A percentile compares a stretch with the other conserved stretches of the same genome.
Evolutionary conservation across 768 basidiomycete genomes (phyloP).

Genomic region (Boletus bicolor): DNA sequence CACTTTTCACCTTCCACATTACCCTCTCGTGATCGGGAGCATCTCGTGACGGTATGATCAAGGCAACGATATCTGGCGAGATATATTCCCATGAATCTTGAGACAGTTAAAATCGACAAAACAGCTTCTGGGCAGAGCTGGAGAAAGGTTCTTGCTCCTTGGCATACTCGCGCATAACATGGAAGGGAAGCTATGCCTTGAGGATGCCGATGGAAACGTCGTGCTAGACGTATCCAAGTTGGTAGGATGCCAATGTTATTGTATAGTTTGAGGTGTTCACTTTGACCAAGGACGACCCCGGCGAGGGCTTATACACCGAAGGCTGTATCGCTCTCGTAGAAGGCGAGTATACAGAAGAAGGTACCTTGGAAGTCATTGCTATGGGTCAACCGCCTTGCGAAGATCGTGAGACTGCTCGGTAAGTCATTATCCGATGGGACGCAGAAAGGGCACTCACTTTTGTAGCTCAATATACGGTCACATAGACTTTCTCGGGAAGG

Average conservation of each 20-base stretch:
- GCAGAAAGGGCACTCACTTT: slow-evolving; percentile 7
- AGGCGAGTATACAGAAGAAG: slow-evolving; percentile 94
- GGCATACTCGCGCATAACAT: slow-evolving; percentile 90
- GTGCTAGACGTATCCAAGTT: slow-evolving; percentile 85
- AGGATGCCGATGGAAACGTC: slow-evolving; percentile 91
- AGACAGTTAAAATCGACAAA: slow-evolving; percentile 89
- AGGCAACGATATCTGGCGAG: slow-evolving; percentile 8
- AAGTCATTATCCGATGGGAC: slow-evolving; percentile 16
- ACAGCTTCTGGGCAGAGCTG: slow-evolving; percentile 87
- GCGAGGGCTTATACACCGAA: slow-evolving; percentile 94
- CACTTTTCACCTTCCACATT: slow-evolving; percentile 96
- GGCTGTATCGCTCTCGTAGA: slow-evolving; percentile 94
- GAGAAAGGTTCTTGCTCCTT: slow-evolving; percentile 86
- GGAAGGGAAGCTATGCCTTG: slow-evolving; percentile 86
- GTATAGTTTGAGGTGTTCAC: slow-evolving; percentile 12
- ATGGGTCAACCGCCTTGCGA: slow-evolving; percentile 98
- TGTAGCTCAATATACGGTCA: slow-evolving; percentile 90
- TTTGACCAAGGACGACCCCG: slow-evolving; percentile 68
- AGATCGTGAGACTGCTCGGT: slow-evolving; percentile 80
- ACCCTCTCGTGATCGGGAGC: slow-evolving; percentile 82
- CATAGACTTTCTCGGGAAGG: slow-evolving; percentile 95
- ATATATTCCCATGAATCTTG: slow-evolving; percentile 18
- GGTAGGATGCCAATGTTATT: slow-evolving; percentile 38
- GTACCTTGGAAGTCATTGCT: slow-evolving; percentile 82
- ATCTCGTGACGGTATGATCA: slow-evolving; percentile 76